Conservation (phyloP, 306 rosid species). For the Corylus heterophylla region DNA sequence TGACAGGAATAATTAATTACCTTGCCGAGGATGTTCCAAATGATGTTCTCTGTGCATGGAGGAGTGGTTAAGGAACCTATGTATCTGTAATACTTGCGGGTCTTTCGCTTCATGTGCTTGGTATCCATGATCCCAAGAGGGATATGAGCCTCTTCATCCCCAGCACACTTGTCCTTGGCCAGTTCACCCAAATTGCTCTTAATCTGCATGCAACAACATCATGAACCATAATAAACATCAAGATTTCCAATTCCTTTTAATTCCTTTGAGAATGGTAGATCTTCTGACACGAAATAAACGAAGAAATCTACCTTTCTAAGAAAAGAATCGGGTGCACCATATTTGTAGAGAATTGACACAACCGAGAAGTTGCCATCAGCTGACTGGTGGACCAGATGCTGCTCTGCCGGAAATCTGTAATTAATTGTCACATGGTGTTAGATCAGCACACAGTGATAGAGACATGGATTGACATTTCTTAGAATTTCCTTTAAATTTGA, state of each 20-base stretch:
- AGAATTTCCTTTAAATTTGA: no score
- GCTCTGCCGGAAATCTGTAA: constrained; percentile 58
- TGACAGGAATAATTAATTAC: constrained; percentile 18
- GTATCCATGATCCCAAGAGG: constrained; percentile 44
- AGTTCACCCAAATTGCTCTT: constrained; percentile 50
- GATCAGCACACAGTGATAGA: no score
- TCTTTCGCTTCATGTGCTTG: constrained; percentile 33
- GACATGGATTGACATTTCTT: background rate
- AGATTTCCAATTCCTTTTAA: background rate
- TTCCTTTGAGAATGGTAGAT: background rate
- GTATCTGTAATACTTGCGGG: constrained; percentile 63
- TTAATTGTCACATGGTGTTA: background rate
- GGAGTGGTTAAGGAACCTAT: constrained; percentile 85
- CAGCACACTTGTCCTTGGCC: constrained; percentile 23
- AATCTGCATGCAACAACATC: constrained; percentile 38
- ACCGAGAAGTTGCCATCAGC: constrained; percentile 53
- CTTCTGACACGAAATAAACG: background rate
- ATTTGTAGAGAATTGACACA: constrained; percentile 49
- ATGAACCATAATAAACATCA: no score
- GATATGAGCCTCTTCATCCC: constrained; percentile 37
- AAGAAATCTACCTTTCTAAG: constrained; percentile 46
- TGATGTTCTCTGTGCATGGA: constrained; percentile 72
- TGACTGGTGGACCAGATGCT: constrained; percentile 66
- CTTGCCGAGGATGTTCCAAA: constrained; percentile 76
- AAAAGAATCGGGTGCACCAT: constrained; percentile 58